Evolutionary conservation across 192 early-diverging fungal species (phyloP), one percentile per base, ranked within the genome.

Genomic region (Coemansia interrupta): DNA sequence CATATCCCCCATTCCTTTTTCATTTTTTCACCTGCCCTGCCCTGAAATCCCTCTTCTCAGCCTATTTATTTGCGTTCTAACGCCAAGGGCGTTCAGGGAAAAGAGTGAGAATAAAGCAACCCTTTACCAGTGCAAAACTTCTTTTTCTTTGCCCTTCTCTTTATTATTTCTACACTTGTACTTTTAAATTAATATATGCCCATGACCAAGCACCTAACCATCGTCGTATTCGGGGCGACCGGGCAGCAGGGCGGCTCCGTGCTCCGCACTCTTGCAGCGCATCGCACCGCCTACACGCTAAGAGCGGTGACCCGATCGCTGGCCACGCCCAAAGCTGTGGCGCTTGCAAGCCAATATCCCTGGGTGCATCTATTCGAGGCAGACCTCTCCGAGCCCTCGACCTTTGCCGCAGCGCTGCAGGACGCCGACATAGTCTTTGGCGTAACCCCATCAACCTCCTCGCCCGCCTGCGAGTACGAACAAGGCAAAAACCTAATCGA

Each of bases 211-310:
- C 55, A 39, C 7, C 55, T 60, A 0, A 24, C 12, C 13, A 54
- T 68, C 2, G 66, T 68, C 2, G 39, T 68, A 2, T 68, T 68
- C 39, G 66, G 66, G 0, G 66, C 66, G 9, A 68, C 66, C 14
- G 66, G 66, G 5, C 38, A 61, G 9, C 66, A 68, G 41, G 66
- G 66, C 8, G 59, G 59, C 40, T 68, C 66, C 0, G 54, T 68
- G 7, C 59, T 68, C 5, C 59, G 54, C 9, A 29, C 48, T 2
- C 40, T 68, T 28, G 66, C 66, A 11, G 19, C 24, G 17, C 26
- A 42, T 12, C 42, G 47, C 28, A 26, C 43, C 2, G 23, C 28
- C 13, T 68, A 68, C 41, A 44, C 38, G 13, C 40, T 68, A 11
- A 51, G 58, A 9, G 66, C 66, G 1, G 40, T 68, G 8, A 61